Percentiles rank a stretch among this genome's conserved stretches.
phyloP scores from a whole-genome alignment of 345 rosid genomes.

The Boechera divaricarpa region DNA sequence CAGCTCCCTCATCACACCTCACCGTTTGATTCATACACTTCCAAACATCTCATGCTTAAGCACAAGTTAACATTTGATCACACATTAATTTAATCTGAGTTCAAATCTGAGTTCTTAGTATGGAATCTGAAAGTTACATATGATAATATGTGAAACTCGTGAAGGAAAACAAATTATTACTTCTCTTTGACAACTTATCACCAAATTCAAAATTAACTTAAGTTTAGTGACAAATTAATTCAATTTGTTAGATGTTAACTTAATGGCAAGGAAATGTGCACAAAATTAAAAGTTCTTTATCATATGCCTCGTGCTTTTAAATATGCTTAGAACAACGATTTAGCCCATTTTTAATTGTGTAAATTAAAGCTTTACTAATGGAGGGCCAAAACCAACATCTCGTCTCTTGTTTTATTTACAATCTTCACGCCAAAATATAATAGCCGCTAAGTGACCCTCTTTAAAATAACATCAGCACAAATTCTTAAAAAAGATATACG shows the following conservation, averaged over 20 bases:
- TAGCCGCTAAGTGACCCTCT: neutral
- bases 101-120: too few relatives aligned
- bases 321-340: slow-evolving; percentile 16
- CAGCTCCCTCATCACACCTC: too few relatives aligned
- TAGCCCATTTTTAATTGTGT: neutral
- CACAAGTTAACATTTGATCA: too few relatives aligned
- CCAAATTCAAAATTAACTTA: neutral
- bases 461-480: neutral
- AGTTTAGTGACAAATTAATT: neutral
- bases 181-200: slow-evolving; percentile 8
- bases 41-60: too few relatives aligned
- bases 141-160: neutral
- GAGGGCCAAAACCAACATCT: slow-evolving; percentile 27
- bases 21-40: too few relatives aligned
- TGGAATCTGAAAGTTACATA: neutral
- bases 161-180: neutral
- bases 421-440: slow-evolving; percentile 20
- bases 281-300: neutral
- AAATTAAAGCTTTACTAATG: slow-evolving; percentile 7
- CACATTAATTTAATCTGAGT: too few relatives aligned
- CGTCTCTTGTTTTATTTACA: slow-evolving; percentile 5
- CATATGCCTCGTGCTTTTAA: slow-evolving; percentile 23
- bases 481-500: too few relatives aligned
- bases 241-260: neutral
- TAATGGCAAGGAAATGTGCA: neutral